These are phyloP conservation scores for Aureobasidium mangrovei DNA, from an alignment of 2,329 filamentous ascomycete genomes.

Conservation along the genomic window DNA sequence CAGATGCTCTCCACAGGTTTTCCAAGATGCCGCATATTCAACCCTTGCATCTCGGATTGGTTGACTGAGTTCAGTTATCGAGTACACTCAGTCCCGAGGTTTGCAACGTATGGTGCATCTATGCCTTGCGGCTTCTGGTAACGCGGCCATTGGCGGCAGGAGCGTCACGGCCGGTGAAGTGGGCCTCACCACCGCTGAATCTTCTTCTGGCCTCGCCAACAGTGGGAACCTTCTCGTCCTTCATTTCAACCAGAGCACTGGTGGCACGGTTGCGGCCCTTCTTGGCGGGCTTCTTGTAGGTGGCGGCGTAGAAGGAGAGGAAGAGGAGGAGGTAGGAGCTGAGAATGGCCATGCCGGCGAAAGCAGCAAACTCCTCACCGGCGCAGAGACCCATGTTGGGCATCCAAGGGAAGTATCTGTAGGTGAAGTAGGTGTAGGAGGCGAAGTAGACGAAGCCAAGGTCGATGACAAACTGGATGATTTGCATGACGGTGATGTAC, in stretches of 20 bases:
- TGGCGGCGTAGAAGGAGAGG: slow-evolving; percentile 97
- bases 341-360: slow-evolving; percentile 83
- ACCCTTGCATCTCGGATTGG: background rate
- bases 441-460: slow-evolving; percentile 98
- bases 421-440: slow-evolving; percentile 97
- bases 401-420: slow-evolving; percentile 76
- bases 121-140: slow-evolving; percentile 64
- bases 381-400: slow-evolving; percentile 81
- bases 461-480: slow-evolving; percentile 94
- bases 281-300: slow-evolving; percentile 78
- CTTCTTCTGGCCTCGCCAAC: slow-evolving; percentile 43
- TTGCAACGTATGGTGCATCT: slow-evolving; percentile 22
- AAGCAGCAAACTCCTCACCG: slow-evolving; percentile 92
- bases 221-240: slow-evolving; percentile 57
- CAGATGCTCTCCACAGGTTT: background rate
- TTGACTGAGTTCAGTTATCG: background rate
- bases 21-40: slow-evolving; percentile 6
- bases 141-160: slow-evolving; percentile 50
- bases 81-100: background rate
- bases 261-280: slow-evolving; percentile 68
- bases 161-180: slow-evolving; percentile 21
- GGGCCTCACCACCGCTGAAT: slow-evolving; percentile 37
- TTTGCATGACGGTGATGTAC: slow-evolving; percentile 96
- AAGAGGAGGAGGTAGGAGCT: slow-evolving; percentile 95
- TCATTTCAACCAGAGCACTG: slow-evolving; percentile 79